Conservation (phyloP, 164 flowering plant genomes). For the Magnolia officinalis region DNA sequence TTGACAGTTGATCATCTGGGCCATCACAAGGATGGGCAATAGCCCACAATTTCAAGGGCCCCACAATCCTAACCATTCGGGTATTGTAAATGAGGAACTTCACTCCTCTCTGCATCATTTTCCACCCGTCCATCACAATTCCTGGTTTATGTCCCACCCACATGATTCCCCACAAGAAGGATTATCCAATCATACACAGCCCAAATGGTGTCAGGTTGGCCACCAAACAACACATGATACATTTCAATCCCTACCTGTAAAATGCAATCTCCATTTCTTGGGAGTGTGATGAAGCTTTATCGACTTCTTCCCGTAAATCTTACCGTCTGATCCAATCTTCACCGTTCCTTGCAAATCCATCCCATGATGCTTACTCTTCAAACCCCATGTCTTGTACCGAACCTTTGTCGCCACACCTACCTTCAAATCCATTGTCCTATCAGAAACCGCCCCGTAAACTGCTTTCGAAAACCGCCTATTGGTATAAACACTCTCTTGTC, state of each 20-base stretch:
- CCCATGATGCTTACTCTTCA: conserved; percentile 28
- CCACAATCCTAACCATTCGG: too few relatives aligned
- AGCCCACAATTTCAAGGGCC: too few relatives aligned
- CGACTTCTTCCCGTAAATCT: conserved; percentile 39
- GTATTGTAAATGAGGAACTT: too few relatives aligned
- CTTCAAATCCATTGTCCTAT: conserved; percentile 24
- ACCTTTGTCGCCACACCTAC: conserved; percentile 19
- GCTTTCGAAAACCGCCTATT: neutral
- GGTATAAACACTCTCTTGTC: neutral
- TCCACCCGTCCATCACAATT: too few relatives aligned
- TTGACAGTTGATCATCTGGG: too few relatives aligned
- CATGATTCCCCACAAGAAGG: too few relatives aligned
- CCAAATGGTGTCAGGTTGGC: too few relatives aligned
- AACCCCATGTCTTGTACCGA: conserved; percentile 19
- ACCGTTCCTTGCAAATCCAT: conserved; percentile 19
- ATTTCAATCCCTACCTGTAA: neutral
- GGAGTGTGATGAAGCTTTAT: conserved; percentile 15
- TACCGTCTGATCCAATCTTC: conserved; percentile 37
- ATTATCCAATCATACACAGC: too few relatives aligned
- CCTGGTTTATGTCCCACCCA: too few relatives aligned
- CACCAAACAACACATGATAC: too few relatives aligned
- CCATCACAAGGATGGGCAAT: too few relatives aligned
- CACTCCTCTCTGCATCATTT: too few relatives aligned
- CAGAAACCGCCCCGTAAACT: conserved; percentile 7
- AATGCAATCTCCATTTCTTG: conserved; percentile 15